Evolutionary conservation across 164 flowering plant species (phyloP).

Genomic region (Annona squamosa): DNA sequence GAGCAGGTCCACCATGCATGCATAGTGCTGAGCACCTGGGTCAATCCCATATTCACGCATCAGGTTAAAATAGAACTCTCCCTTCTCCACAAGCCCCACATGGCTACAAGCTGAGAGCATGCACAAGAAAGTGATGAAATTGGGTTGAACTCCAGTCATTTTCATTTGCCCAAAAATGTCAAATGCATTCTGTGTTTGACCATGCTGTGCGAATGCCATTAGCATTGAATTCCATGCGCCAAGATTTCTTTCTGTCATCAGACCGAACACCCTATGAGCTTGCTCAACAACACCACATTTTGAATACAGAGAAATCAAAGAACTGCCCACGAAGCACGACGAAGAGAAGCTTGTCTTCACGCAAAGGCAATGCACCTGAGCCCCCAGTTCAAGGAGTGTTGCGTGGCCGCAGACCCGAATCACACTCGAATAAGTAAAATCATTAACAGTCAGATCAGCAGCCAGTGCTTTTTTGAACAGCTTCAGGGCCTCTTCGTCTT

Average conservation of each 20-base stretch:
- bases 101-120: conserved; percentile 84
- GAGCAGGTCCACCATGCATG: conserved; percentile 71
- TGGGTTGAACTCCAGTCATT: conserved; percentile 46
- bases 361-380: conserved; percentile 64
- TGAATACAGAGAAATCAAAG: conserved; percentile 70
- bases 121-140: conserved; percentile 76
- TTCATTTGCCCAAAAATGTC: conserved; percentile 51
- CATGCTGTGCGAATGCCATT: conserved; percentile 84
- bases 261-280: conserved; percentile 50
- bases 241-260: conserved; percentile 48
- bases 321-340: conserved; percentile 71
- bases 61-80: conserved; percentile 48
- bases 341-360: conserved; percentile 53
- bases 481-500: conserved; percentile 65
- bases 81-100: conserved; percentile 72
- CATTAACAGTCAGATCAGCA: conserved; percentile 64
- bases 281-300: conserved; percentile 69
- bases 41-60: conserved; percentile 66
- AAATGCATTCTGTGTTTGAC: conserved; percentile 46
- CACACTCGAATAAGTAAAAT: conserved; percentile 77
- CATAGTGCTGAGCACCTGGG: conserved; percentile 71
- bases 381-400: conserved; percentile 68
- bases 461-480: conserved; percentile 55
- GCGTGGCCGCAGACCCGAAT: conserved; percentile 62
- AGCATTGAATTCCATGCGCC: conserved; percentile 91